A percentile compares a stretch with the other conserved stretches of the same genome.
phyloP scores from a whole-genome alignment of 2,329 filamentous ascomycete genomes.

The Apiospora hydei region DNA sequence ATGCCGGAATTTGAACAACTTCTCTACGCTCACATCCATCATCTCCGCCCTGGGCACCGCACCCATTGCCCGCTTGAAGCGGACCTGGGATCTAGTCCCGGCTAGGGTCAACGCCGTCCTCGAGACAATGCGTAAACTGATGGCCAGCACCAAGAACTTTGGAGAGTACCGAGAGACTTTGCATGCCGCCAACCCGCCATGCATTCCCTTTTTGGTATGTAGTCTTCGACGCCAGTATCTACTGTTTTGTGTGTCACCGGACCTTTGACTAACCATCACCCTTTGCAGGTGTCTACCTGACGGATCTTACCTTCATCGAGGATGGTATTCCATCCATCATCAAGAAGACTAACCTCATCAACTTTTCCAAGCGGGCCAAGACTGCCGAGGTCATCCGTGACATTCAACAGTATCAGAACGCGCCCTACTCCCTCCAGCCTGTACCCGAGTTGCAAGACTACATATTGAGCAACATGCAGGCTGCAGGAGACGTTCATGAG shows the following conservation, averaged over 20 bases:
- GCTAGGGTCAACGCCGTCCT: slow-evolving; percentile 80
- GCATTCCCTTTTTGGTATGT: slow-evolving; percentile 96
- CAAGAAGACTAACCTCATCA: slow-evolving; percentile 96
- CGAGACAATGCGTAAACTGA: slow-evolving; percentile 91
- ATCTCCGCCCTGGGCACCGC: slow-evolving; percentile 95
- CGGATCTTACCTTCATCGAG: slow-evolving; percentile 97
- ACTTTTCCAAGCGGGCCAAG: slow-evolving; percentile 97
- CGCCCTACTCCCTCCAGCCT: slow-evolving; percentile 89
- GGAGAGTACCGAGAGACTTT: slow-evolving; percentile 93
- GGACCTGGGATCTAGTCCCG: slow-evolving; percentile 94
- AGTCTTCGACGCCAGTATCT: background rate
- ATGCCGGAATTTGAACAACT: slow-evolving; percentile 94
- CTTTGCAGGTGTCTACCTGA: slow-evolving; percentile 84
- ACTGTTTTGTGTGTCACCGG: background rate
- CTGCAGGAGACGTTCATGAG: slow-evolving; percentile 94
- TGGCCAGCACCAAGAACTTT: slow-evolving; percentile 98
- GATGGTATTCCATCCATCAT: slow-evolving; percentile 96
- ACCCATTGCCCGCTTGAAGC: slow-evolving; percentile 89
- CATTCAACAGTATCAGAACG: slow-evolving; percentile 98
- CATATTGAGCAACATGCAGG: slow-evolving; percentile 95
- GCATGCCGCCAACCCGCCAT: slow-evolving; percentile 92
- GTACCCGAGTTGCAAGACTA: slow-evolving; percentile 96
- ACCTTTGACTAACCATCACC: background rate
- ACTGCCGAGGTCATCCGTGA: slow-evolving; percentile 98
- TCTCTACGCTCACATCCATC: slow-evolving; percentile 95